Evolutionary conservation across 2,329 filamentous ascomycete species (phyloP).

Genomic region (Cercospora janseana): DNA sequence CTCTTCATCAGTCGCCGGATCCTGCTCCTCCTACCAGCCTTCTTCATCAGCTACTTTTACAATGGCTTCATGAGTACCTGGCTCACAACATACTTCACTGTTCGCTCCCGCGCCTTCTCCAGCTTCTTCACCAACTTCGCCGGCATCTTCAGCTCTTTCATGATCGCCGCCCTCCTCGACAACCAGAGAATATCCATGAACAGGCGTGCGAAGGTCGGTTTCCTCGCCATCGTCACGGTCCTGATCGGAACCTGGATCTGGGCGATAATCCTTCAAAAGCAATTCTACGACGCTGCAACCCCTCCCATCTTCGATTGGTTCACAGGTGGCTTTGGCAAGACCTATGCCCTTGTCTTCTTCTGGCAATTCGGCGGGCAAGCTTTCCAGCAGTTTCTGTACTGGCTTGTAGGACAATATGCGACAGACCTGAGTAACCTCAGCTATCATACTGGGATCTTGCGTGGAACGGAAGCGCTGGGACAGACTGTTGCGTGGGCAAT

Average conservation of each 20-base stretch:
- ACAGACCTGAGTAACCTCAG: conserved; percentile 11
- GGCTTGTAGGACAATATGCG: conserved; percentile 13
- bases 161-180: conserved; percentile 23
- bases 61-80: conserved; percentile 51
- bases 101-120: conserved; percentile 47
- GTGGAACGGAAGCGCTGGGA: conserved; percentile 10
- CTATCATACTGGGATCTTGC: conserved; percentile 9
- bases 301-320: conserved; percentile 14
- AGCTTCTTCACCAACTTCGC: conserved; percentile 46
- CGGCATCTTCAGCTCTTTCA: conserved; percentile 13
- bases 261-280: conserved; percentile 21
- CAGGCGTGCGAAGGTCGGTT: conserved; percentile 29
- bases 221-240: conserved; percentile 17
- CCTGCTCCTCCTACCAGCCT: conserved; percentile 43
- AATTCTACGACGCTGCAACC: conserved; percentile 5
- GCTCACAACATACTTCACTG: conserved; percentile 48
- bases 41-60: conserved; percentile 42
- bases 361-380: conserved; percentile 16
- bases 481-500: conserved; percentile 16
- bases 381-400: conserved; percentile 16
- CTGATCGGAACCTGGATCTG: conserved; percentile 24
- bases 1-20: conserved; percentile 35
- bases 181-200: conserved; percentile 14
- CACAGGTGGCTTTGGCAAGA: conserved; percentile 8
- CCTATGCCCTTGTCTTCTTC: conserved; percentile 13